Percentiles rank a stretch among this genome's conserved stretches.
Conservation (phyloP, 2,329 filamentous ascomycete species). For the Lachnellula occidentalis region DNA sequence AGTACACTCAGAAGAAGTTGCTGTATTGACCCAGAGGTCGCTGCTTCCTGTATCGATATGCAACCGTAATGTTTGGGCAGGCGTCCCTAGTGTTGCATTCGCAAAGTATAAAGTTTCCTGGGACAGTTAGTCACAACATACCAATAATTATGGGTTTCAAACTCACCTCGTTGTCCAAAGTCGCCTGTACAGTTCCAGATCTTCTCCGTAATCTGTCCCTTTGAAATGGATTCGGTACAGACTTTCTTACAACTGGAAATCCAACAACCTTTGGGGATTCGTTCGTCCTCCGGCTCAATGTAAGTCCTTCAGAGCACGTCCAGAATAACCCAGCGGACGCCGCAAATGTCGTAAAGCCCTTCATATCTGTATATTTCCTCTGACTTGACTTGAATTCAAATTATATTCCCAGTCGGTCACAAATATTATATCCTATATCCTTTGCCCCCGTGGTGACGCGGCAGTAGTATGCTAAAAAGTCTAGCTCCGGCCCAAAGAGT, state of each 20-base stretch:
- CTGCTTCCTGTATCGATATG: slow-evolving; percentile 66
- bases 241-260: slow-evolving; percentile 26
- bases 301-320: slow-evolving; percentile 23
- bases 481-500: background rate
- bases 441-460: slow-evolving; percentile 3
- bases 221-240: slow-evolving; percentile 22
- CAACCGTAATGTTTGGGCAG: slow-evolving; percentile 49
- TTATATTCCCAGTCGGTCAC: background rate
- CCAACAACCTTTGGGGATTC: slow-evolving; percentile 28
- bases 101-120: slow-evolving; percentile 60
- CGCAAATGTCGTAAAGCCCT: slow-evolving; percentile 20
- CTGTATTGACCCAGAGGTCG: slow-evolving; percentile 66
- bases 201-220: slow-evolving; percentile 38
- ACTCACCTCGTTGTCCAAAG: slow-evolving; percentile 51
- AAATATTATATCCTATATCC: background rate
- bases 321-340: slow-evolving; percentile 25
- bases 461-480: background rate
- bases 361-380: slow-evolving; percentile 22
- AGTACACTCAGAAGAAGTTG: slow-evolving; percentile 54
- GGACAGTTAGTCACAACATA: background rate
- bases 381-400: background rate
- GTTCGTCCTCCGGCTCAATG: slow-evolving; percentile 25
- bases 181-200: slow-evolving; percentile 39
- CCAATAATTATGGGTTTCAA: no score
- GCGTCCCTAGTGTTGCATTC: slow-evolving; percentile 59